Evolutionary conservation across 129 eudicot genomes (phyloP).

Genomic region (Dittrichia graveolens): DNA sequence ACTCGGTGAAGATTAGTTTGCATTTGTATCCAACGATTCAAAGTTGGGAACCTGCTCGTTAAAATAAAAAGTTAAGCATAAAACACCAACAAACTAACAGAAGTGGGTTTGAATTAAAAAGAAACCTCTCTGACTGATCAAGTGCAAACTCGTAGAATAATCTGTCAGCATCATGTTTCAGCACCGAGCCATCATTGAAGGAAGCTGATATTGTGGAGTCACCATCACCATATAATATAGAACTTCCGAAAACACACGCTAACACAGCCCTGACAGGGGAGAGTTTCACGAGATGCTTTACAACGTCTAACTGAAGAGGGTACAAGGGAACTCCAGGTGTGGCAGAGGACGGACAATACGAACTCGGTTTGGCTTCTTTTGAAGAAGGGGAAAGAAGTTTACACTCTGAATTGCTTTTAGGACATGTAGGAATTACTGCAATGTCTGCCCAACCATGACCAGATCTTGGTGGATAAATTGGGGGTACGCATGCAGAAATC

Average conservation of each 20-base stretch:
- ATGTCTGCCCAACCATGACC: slow-evolving; percentile 99
- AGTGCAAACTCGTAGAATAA: slow-evolving; percentile 92
- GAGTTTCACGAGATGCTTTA: slow-evolving; percentile 89
- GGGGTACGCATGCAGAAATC: slow-evolving; percentile 98
- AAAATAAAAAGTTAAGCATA: slow-evolving; percentile 22
- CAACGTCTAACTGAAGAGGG: slow-evolving; percentile 91
- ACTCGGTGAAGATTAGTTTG: slow-evolving; percentile 94
- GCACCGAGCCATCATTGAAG: slow-evolving; percentile 58
- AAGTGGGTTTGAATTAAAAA: slow-evolving; percentile 1
- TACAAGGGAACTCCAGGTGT: slow-evolving; percentile 83
- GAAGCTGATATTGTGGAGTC: slow-evolving; percentile 63
- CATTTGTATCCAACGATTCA: slow-evolving; percentile 99
- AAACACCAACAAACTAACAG: slow-evolving; percentile 16
- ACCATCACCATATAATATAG: slow-evolving; percentile 70
- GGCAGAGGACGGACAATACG: slow-evolving; percentile 68
- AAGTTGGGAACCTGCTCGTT: slow-evolving; percentile 80
- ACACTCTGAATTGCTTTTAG: slow-evolving; percentile 54
- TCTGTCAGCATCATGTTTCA: slow-evolving; percentile 79
- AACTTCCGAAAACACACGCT: slow-evolving; percentile 94
- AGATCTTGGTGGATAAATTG: slow-evolving; percentile 92
- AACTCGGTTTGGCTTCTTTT: slow-evolving; percentile 70
- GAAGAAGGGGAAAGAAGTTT: slow-evolving; percentile 69
- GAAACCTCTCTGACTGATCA: slow-evolving; percentile 95
- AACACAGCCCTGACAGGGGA: slow-evolving; percentile 93
- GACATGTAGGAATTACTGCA: slow-evolving; percentile 72